Evolutionary conservation across 768 basidiomycete genomes (phyloP).

Genomic region (Tulasnella sp.): DNA sequence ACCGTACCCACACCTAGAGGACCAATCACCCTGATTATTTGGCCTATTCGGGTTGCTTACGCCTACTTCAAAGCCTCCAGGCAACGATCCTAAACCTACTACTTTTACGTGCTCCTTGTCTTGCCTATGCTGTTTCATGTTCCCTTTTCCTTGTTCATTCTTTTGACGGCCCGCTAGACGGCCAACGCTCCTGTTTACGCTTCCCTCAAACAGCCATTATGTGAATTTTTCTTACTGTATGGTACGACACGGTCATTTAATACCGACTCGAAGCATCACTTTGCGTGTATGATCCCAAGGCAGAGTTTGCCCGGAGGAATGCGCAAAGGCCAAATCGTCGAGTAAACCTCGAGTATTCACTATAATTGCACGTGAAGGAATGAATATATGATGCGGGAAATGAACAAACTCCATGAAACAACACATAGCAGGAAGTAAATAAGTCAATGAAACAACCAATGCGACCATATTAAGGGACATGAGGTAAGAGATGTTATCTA

Average conservation of each 20-base stretch:
- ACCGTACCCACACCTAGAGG: conserved; percentile 9
- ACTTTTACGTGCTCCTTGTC: no score
- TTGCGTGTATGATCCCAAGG: no score
- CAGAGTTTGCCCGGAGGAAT: no score
- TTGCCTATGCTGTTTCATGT: no score
- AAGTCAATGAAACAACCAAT: not conserved
- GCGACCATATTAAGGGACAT: not conserved
- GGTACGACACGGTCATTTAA: no score
- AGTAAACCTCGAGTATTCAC: not conserved
- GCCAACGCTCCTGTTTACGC: no score
- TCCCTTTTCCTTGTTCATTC: no score
- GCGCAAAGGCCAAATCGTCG: no score
- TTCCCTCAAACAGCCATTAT: no score
- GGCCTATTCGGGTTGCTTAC: conserved; percentile 2
- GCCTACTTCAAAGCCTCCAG: not conserved
- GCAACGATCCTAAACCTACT: not conserved
- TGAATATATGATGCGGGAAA: not conserved
- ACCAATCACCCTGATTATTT: conserved; percentile 2
- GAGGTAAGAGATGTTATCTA: not conserved
- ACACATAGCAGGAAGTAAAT: not conserved
- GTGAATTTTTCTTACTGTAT: no score
- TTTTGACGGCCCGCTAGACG: no score
- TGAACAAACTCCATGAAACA: not conserved
- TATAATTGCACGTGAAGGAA: not conserved
- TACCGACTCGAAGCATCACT: no score